Conservation (phyloP, 805 yeast species). For the Wickerhamomyces subpelliculosus region DNA sequence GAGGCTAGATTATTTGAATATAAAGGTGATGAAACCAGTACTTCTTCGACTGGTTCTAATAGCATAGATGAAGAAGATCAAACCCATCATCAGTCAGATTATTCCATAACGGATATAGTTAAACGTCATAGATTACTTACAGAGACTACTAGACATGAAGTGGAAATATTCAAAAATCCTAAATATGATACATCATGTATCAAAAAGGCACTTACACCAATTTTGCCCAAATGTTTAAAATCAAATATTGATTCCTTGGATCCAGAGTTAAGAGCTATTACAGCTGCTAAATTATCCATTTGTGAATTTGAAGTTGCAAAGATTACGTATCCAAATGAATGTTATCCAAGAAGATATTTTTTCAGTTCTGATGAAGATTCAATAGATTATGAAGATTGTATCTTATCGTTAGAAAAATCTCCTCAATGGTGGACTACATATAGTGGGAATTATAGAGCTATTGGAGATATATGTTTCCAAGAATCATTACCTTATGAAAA, state of each 20-base stretch:
- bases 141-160: slow-evolving; percentile 3
- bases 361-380: slow-evolving; percentile 4
- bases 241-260: slow-evolving; percentile 33
- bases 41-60: not conserved
- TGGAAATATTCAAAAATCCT: slow-evolving; percentile 5
- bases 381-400: slow-evolving; percentile 28
- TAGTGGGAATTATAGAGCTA: slow-evolving; percentile 54
- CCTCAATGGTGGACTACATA: slow-evolving; percentile 72
- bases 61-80: not conserved
- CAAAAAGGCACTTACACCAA: slow-evolving; percentile 30
- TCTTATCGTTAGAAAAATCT: slow-evolving; percentile 31
- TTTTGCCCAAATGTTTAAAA: slow-evolving; percentile 34
- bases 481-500: slow-evolving; percentile 45
- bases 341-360: slow-evolving; percentile 24
- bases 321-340: slow-evolving; percentile 24
- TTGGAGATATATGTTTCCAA: slow-evolving; percentile 47
- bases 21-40: too few species aligned
- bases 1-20: not conserved
- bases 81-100: not conserved
- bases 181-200: slow-evolving; percentile 26
- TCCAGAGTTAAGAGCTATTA: slow-evolving; percentile 26
- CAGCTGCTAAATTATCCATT: slow-evolving; percentile 42
- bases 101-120: slow-evolving; percentile 16
- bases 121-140: slow-evolving; percentile 12
- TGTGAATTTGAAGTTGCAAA: slow-evolving; percentile 49